These are phyloP conservation scores for Leccinum griseonigrum DNA, from an alignment of 1,284 basidiomycete species.

Conservation along the genomic window DNA sequence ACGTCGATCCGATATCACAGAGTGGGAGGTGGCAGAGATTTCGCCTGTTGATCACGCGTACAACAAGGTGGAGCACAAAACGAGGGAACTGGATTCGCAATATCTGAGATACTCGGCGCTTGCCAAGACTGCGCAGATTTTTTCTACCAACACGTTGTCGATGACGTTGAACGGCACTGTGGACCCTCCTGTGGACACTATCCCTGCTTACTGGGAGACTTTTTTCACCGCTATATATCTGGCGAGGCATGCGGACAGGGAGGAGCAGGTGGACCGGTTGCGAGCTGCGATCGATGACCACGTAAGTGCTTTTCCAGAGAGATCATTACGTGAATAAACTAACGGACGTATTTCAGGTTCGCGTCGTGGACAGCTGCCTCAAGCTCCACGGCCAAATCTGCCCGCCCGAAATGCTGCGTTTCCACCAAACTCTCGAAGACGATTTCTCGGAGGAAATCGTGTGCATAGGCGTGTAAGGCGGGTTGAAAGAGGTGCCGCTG, in stretches of 20 bases:
- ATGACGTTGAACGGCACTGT: conserved; percentile 89
- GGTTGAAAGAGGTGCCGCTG: conserved; percentile 30
- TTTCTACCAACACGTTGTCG: conserved; percentile 81
- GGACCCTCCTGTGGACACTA: conserved; percentile 76
- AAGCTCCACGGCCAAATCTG: conserved; percentile 82
- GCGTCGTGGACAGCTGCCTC: conserved; percentile 81
- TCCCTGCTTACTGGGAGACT: conserved; percentile 72
- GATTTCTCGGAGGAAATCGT: conserved; percentile 89
- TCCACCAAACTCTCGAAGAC: conserved; percentile 87
- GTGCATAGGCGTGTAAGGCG: conserved; percentile 52
- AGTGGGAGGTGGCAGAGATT: conserved; percentile 72
- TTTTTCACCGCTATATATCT: conserved; percentile 79
- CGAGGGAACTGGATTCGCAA: conserved; percentile 70
- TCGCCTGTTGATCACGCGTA: conserved; percentile 87
- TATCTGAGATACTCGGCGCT: conserved; percentile 72
- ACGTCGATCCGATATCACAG: conserved; percentile 87
- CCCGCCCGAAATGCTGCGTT: conserved; percentile 82
- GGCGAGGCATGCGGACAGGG: conserved; percentile 67
- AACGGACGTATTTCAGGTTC: conserved; percentile 48
- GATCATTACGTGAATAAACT: conserved; percentile 3
- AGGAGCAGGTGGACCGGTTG: conserved; percentile 68
- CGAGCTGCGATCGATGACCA: conserved; percentile 79
- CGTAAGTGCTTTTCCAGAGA: conserved; percentile 39
- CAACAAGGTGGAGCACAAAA: conserved; percentile 75
- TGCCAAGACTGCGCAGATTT: conserved; percentile 70